Conservation (phyloP, 2,329 filamentous ascomycete genomes). For the Helotiales sp. region DNA sequence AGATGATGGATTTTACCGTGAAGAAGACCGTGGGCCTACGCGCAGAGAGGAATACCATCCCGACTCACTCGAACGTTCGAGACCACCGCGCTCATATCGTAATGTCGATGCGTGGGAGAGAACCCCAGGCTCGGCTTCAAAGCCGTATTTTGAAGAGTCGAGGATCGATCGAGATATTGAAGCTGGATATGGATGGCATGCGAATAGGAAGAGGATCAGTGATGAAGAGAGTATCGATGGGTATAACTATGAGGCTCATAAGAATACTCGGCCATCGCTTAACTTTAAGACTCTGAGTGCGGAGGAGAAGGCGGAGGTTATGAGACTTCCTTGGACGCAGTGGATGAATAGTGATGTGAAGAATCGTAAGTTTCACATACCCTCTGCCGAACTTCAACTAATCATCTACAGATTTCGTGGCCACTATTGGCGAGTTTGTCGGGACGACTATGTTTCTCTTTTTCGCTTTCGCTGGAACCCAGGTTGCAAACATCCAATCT, state of each 20-base stretch:
- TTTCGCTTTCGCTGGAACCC: conserved; percentile 42
- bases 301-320: conserved; percentile 50
- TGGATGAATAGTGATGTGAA: conserved; percentile 55
- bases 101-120: conserved; percentile 32
- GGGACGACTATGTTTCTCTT: conserved; percentile 47
- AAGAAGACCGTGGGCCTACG: conserved; percentile 16
- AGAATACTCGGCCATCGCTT: conserved; percentile 29
- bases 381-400: background rate
- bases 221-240: conserved; percentile 37
- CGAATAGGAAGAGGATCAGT: conserved; percentile 25
- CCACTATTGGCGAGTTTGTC: conserved; percentile 39
- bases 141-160: conserved; percentile 36
- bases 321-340: conserved; percentile 51
- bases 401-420: conserved; percentile 35
- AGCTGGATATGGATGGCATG: conserved; percentile 20
- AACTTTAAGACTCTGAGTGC: conserved; percentile 48
- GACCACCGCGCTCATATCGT: conserved; percentile 37
- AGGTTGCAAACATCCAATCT: conserved; percentile 42
- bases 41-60: conserved; percentile 34
- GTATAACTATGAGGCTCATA: conserved; percentile 35
- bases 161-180: conserved; percentile 33
- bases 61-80: conserved; percentile 34
- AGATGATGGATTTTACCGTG: conserved; percentile 32
- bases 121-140: conserved; percentile 30
- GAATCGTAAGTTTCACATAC: conserved; percentile 44